Evolutionary conservation across 2,329 filamentous ascomycete genomes (phyloP), one percentile per base, ranked within the genome.

Genomic region (Stemphylium vesicarium): DNA sequence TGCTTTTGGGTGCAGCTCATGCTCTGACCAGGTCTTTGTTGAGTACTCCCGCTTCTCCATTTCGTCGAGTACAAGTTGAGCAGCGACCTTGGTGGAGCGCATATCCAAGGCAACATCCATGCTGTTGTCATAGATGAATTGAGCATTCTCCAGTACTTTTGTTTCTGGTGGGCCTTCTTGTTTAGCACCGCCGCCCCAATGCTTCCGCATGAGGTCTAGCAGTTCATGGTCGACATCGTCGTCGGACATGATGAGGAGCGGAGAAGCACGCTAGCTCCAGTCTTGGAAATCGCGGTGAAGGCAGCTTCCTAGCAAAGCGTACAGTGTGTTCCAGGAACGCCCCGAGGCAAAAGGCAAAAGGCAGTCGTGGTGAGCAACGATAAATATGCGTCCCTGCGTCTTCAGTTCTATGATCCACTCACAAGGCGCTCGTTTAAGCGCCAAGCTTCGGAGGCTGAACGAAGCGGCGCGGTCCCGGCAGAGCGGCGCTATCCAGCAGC

Each of bases 71-170:
- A 99, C 94, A 45, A 81, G 84, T 58, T 87, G 85, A 11, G 95
- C 95, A 0, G 96, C 94, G 29, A 83, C 83, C 76, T 95, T 96
- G 48, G 90, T 93, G 44, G 89, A 87, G 51, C 85, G 83, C 81
- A 93, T 92, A 70, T 94, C 90, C 38, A 99, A 81, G 10, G 92
- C 91, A 31, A 99, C 92, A 73, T 99, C 95, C 72, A 96, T 92
- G 60, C 91, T 86, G 77, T 97, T 95, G 79, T 96, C 87, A 78
- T 90, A 96, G 69, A 98, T 88, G 77, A 89, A 91, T 76, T 96
- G 88, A 39, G 93, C 93, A 59, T 87, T 85, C 61, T 91, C 82
- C 4, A 98, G 84, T 36, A 98, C 92, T 45, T 88, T 90, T 5
- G 91, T 96, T 66, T 94, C 90, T 16, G 89, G 84, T 18, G 88